These are phyloP conservation scores for Arthroderma sp. DNA, from an alignment of 2,329 filamentous ascomycete species.

Conservation along the genomic window DNA sequence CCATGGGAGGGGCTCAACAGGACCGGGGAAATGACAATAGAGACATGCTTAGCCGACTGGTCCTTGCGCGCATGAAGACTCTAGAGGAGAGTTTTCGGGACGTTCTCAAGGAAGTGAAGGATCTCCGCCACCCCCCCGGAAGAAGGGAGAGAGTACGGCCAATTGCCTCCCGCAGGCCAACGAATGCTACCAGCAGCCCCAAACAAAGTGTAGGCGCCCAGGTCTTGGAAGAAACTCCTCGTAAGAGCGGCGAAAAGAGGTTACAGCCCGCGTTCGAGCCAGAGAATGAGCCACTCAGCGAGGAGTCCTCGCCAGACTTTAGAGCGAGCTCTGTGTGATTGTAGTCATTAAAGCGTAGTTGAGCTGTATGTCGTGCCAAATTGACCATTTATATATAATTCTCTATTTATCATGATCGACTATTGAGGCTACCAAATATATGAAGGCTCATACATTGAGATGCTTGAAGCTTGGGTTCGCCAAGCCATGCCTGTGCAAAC, in stretches of 20 bases:
- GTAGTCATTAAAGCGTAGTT: neutral
- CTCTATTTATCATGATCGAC: neutral
- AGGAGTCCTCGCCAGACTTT: neutral
- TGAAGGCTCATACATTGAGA: no score
- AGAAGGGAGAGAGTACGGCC: constrained; percentile 3
- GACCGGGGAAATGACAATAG: constrained; percentile 42
- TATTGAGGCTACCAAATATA: neutral
- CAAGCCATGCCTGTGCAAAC: neutral
- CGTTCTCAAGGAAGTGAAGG: constrained; percentile 68
- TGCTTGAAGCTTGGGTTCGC: neutral
- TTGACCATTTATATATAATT: neutral
- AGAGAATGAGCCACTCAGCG: constrained; percentile 1
- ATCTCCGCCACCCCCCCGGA: constrained; percentile 37
- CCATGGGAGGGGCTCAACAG: constrained; percentile 46
- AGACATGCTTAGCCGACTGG: constrained; percentile 63
- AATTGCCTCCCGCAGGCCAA: neutral
- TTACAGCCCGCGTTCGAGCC: neutral
- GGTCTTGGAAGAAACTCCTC: neutral
- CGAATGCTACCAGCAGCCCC: neutral
- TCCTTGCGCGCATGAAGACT: constrained; percentile 83
- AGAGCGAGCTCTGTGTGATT: constrained; percentile 7
- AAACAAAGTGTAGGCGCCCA: neutral
- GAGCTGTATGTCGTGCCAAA: neutral
- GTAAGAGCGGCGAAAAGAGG: neutral
- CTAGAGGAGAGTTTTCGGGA: constrained; percentile 84